Evolutionary conservation across 352 stramenopile genomes (phyloP).

Genomic region (Pythium coloratum): DNA sequence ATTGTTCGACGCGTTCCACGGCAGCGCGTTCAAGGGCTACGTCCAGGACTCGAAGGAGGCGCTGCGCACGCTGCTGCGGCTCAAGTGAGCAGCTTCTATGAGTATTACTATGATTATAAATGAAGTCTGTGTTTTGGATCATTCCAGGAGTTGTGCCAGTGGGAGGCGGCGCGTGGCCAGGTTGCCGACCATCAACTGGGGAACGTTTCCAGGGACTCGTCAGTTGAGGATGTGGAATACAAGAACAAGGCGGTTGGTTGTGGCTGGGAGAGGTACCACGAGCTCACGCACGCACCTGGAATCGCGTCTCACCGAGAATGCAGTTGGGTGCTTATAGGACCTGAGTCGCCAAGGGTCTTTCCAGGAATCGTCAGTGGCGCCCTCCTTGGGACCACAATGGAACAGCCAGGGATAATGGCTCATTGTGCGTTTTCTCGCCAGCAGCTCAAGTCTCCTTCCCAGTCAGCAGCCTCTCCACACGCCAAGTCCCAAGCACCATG

Average conservation of each 20-base stretch:
- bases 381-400: no score
- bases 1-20: slow-evolving; percentile 74
- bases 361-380: no score
- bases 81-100: slow-evolving; percentile 1
- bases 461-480: not conserved
- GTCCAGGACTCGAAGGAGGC: slow-evolving; percentile 67
- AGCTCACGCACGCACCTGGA: no score
- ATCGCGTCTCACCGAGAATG: no score
- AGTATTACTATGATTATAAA: slow-evolving; percentile 3
- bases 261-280: not conserved
- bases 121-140: not conserved
- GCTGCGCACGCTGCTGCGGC: slow-evolving; percentile 55
- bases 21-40: slow-evolving; percentile 79
- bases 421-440: slow-evolving; percentile 9
- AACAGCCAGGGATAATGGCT: not conserved
- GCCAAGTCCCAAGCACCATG: not conserved
- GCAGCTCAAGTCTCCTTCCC: slow-evolving; percentile 4
- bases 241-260: not conserved
- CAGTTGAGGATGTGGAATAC: not conserved
- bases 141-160: not conserved
- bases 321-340: no score
- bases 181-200: not conserved
- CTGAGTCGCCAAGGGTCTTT: no score
- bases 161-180: not conserved
- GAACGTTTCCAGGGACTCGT: not conserved